Percentiles rank a stretch among this genome's conserved stretches.
These are phyloP conservation scores for Claviceps capensis DNA, from an alignment of 2,329 filamentous ascomycete species.

Conservation along the genomic window DNA sequence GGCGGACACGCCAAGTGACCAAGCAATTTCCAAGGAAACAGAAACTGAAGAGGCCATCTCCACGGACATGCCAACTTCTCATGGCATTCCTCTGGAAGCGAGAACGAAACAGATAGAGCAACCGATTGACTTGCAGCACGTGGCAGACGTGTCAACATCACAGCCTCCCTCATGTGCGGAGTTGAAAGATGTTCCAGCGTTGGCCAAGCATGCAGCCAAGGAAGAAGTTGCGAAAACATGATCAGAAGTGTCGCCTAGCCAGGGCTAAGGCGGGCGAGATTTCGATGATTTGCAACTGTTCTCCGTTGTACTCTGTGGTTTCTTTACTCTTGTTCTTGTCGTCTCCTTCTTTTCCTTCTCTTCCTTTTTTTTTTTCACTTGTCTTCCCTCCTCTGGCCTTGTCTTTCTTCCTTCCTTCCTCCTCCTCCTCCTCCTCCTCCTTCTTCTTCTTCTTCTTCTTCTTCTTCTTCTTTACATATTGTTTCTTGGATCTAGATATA, in stretches of 20 bases:
- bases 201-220: not conserved
- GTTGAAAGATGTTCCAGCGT: not conserved
- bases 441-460: not conserved
- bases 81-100: too few species aligned
- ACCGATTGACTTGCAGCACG: not conserved
- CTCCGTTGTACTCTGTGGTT: too few species aligned
- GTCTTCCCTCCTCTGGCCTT: too few species aligned
- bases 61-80: too few species aligned
- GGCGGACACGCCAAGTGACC: too few species aligned
- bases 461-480: not conserved
- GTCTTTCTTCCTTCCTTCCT: not conserved
- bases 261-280: not conserved
- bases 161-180: not conserved
- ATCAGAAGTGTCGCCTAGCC: not conserved
- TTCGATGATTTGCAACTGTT: too few species aligned
- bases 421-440: too few species aligned
- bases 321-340: too few species aligned
- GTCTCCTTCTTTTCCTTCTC: not conserved
- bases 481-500: not conserved
- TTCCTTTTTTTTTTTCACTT: not conserved
- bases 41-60: too few species aligned
- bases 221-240: not conserved
- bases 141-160: not conserved
- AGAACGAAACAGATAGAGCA: not conserved
- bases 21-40: too few species aligned